Base-by-base conservation (phyloP, 2,329 filamentous ascomycete genomes). In the Diaporthe sp. region DNA sequence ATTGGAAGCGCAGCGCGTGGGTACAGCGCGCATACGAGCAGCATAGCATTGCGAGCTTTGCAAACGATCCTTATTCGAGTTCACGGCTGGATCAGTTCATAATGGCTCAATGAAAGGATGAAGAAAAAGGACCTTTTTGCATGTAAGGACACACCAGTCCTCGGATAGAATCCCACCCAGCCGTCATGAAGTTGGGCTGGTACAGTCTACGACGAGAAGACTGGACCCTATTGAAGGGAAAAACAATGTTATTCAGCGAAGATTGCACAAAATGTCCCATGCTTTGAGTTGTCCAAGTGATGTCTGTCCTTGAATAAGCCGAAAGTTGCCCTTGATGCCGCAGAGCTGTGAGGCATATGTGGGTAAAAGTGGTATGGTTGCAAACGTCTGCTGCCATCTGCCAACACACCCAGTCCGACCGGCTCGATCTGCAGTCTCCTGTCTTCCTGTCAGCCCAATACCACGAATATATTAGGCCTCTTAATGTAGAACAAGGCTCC, bases 31-130 rank as follows among this genome's bases (percentile, higher is more conserved):
- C 64, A 19, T 22, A 40, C 28, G 47, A 68, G 47, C 17, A 28
- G 64, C 64, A 68, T 68, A 68, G 64, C 64, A 45, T 68, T 54
- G 45, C 54, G 45, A 38, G 64, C 64, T 68, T 40, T 54, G 64
- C 64, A 25, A 40, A 40, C 47, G 22, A 68, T 38, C 30, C 54
- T 40, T 40, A 50, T 38, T 30, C n/a, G 64, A 68, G 47, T 28
- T 28, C n/a, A 68, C 64, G 64, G 33, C 64, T 67, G 45, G 33
- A 67, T 38, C 64, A 52, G 33, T 52, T 67, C 64, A 52, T 38
- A 45, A 52, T 38, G 42, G 64, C 47, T 40, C 64, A 40, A 68
- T 40, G 64, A 68, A 54, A 54, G 47, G 47, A 54, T 38, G 64
- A 68, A 15, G 33, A 17, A 68, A 38, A 54, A 38, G 64, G 33